Base-by-base conservation (phyloP, 2,329 filamentous ascomycete species). In the Lasiodiplodia theobromae region DNA sequence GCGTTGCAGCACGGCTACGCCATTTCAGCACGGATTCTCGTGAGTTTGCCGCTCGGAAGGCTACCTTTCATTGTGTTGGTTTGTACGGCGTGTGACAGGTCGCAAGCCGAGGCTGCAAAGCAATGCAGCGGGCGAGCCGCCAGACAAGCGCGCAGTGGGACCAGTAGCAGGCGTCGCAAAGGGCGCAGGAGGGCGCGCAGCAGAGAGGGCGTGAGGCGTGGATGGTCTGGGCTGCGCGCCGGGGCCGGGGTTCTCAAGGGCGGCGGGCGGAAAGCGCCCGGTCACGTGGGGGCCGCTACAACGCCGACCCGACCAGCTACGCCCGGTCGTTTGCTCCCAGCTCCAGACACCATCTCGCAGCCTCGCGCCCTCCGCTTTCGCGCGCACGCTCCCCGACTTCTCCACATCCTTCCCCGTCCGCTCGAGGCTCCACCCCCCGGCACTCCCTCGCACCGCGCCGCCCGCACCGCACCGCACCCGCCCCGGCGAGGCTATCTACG, bases 1-100 rank as follows among this genome's bases (percentile, higher is more conserved):
- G 72, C 96, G 89, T 82, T 99, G 96, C 66, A 98, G 84, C 70
- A 99, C 92, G 66, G 94, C 96, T 97, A 76, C 66, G 69, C 69
- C 70, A 73, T 69, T 40, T 66, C 38, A 65, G 57, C 44, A n/a
- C 23, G 21, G 44, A 21, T 18, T 40, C 31, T 5, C 18, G 12
- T 31, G 11, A 37, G 31, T 38, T 52, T 67, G 60, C 47, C 65
- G 49, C 57, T 57, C 31, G 31, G 40, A 40, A 25, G 53, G 40
- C 49, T 57, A 69, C 68, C 68, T 65, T 69, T 69, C 68, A 69
- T 69, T 28, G 65, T 67, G 53, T 25, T 31, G 49, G 37, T 4
- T 57, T 21, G 23, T n/a, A 11, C 18, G 34, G 25, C n/a, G n/a
- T 67, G 44, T 67, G 65, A 52, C 65, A 67, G 54, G 65, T 67